Percentiles rank a stretch among this genome's conserved stretches.
Conservation (phyloP, 345 rosid species). For the Syzygium aqueum region DNA sequence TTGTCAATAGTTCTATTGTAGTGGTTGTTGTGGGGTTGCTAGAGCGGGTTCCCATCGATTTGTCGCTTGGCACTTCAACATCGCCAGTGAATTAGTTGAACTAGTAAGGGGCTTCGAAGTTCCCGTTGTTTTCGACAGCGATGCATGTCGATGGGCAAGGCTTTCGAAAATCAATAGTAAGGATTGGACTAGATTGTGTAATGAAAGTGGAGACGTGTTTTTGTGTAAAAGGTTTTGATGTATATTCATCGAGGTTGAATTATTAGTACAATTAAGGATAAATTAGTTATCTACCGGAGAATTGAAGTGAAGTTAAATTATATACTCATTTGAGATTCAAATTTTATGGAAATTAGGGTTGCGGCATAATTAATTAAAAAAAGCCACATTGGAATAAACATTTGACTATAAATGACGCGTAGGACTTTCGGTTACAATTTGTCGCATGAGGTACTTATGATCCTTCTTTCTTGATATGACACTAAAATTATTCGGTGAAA, state of each 20-base stretch:
- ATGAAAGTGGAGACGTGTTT: background rate
- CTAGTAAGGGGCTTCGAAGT: background rate
- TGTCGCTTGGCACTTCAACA: background rate
- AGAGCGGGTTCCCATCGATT: background rate
- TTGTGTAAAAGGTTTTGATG: background rate
- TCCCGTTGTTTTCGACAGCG: background rate
- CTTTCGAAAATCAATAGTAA: background rate
- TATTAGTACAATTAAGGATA: background rate
- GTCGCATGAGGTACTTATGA: fast-evolving
- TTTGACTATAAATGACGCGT: background rate
- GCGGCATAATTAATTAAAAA: too few species aligned
- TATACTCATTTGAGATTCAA: too few species aligned
- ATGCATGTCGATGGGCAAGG: background rate
- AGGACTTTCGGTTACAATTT: background rate
- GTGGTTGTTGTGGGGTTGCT: background rate
- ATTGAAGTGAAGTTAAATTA: background rate
- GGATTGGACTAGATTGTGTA: background rate
- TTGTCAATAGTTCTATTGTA: background rate
- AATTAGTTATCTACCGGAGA: fast-evolving
- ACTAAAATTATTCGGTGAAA: too few species aligned
- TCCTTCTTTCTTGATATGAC: too few species aligned
- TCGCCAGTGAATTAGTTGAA: background rate
- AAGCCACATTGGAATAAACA: too few species aligned
- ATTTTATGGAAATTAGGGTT: background rate
- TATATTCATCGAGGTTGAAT: background rate